Evolutionary conservation across 129 eudicot genomes (phyloP), one percentile per base, ranked within the genome.

Genomic region (Solidago caesia): DNA sequence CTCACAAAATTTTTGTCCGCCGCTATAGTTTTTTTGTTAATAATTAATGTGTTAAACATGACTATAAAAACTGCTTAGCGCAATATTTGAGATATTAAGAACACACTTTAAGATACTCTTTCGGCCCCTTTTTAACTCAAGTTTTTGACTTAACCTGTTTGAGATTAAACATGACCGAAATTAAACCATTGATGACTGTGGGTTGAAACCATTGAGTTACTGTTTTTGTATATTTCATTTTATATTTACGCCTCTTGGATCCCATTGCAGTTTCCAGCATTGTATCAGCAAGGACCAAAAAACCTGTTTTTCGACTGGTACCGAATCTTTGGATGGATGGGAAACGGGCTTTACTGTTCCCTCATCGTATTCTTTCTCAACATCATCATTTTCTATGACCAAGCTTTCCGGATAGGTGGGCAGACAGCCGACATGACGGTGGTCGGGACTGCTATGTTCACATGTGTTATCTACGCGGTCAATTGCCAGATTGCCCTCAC

Each of bases 281-380:
- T 95, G 46, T 95, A 95, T 75, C 99, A 91, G 59, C 97, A 95
- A 91, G 99, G 99, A 25, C 96, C 96, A 29, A 84, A 79, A 84
- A 95, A 95, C 80, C 68, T 95, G 47, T 95, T 95, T 83, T 95
- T 95, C 63, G 96, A 88, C 86, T 91, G 97, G 99, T 79, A 80
- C 76, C 77, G 96, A 74, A 88, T 95, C 51, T 77, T 95, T 4
- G 97, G 97, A 48, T 95, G 99, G 97, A 91, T 95, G 91, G 97
- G 89, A 41, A 95, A 95, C 57, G 99, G 97, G 10, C 88, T 90
- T 13, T 94, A 94, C 75, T 78, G 91, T 51, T 95, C 99, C 62
- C 72, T 95, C 16, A 78, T 91, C 27, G 71, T 95, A 2, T 95
- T 91, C 85, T 95, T 91, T 73, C 88, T 89, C 73, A 91, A 88